phyloP scores from a whole-genome alignment of 2,329 filamentous ascomycete species.

The Hymenoscyphus repandus region DNA sequence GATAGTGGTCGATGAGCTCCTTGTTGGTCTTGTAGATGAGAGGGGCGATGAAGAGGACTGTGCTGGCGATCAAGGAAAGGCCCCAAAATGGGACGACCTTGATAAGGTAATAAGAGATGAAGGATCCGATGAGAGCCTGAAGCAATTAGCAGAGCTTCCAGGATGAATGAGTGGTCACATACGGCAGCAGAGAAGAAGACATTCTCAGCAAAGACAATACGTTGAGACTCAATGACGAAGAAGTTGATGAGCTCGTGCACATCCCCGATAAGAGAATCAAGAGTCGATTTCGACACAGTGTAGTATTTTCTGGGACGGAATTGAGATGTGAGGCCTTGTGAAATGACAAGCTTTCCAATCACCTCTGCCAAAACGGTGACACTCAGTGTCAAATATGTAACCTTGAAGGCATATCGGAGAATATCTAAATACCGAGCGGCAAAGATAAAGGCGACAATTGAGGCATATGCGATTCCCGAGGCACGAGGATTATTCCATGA shows the following conservation, averaged over 20 bases:
- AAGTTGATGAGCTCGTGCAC: slow-evolving; percentile 67
- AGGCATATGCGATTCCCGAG: slow-evolving; percentile 58
- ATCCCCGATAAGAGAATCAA: slow-evolving; percentile 57
- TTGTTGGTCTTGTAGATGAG: slow-evolving; percentile 63
- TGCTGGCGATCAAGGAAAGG: slow-evolving; percentile 55
- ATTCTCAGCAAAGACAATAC: slow-evolving; percentile 65
- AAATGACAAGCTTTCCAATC: slow-evolving; percentile 55
- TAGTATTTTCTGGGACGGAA: slow-evolving; percentile 64
- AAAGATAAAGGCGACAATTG: slow-evolving; percentile 55
- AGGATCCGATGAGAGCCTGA: slow-evolving; percentile 54
- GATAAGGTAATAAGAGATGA: slow-evolving; percentile 62
- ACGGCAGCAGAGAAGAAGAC: slow-evolving; percentile 54
- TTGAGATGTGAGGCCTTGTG: slow-evolving; percentile 58
- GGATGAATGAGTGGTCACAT: slow-evolving; percentile 32
- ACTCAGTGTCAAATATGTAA: slow-evolving; percentile 58
- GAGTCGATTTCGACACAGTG: slow-evolving; percentile 56
- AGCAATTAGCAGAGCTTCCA: slow-evolving; percentile 11
- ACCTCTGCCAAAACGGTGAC: slow-evolving; percentile 57
- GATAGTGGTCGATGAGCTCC: slow-evolving; percentile 61
- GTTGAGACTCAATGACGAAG: slow-evolving; percentile 64
- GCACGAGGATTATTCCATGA: slow-evolving; percentile 66
- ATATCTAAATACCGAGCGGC: slow-evolving; percentile 61
- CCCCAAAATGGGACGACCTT: slow-evolving; percentile 69
- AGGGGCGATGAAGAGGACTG: slow-evolving; percentile 55
- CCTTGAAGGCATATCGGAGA: slow-evolving; percentile 59